Percentiles rank a stretch among this genome's conserved stretches.
Evolutionary conservation across 2,329 filamentous ascomycete genomes (phyloP).

Genomic region (Nemania sp.): DNA sequence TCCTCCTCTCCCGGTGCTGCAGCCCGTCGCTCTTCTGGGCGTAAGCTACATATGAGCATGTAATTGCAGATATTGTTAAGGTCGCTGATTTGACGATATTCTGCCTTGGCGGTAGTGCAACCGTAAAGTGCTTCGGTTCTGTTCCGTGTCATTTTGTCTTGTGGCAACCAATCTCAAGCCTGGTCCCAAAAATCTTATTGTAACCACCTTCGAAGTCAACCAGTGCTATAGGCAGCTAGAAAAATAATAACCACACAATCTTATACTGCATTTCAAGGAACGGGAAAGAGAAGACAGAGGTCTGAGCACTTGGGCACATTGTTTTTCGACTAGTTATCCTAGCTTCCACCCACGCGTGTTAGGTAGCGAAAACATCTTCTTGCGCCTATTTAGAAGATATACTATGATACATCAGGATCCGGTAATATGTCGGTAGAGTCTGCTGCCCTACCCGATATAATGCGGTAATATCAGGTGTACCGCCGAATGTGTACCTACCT

Average conservation of each 20-base stretch:
- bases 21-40: too few relatives aligned
- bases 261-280: too few relatives aligned
- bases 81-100: not conserved
- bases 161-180: too few relatives aligned
- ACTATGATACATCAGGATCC: constrained; percentile 1
- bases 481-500: not conserved
- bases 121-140: not conserved
- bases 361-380: too few relatives aligned
- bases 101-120: not conserved
- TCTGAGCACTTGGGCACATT: too few relatives aligned
- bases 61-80: too few relatives aligned
- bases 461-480: not conserved
- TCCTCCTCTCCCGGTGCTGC: not conserved
- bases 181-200: too few relatives aligned
- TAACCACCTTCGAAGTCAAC: too few relatives aligned
- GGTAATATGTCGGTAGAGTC: constrained; percentile 4
- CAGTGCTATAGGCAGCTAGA: not conserved
- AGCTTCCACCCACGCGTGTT: not conserved
- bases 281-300: not conserved
- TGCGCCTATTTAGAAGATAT: not conserved
- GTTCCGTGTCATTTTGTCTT: not conserved
- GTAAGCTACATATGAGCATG: too few relatives aligned
- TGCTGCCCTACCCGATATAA: not conserved
- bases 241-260: too few relatives aligned
- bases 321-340: too few relatives aligned